Conservation (phyloP, 768 basidiomycete genomes). For the Podaxis mareebaensis region DNA sequence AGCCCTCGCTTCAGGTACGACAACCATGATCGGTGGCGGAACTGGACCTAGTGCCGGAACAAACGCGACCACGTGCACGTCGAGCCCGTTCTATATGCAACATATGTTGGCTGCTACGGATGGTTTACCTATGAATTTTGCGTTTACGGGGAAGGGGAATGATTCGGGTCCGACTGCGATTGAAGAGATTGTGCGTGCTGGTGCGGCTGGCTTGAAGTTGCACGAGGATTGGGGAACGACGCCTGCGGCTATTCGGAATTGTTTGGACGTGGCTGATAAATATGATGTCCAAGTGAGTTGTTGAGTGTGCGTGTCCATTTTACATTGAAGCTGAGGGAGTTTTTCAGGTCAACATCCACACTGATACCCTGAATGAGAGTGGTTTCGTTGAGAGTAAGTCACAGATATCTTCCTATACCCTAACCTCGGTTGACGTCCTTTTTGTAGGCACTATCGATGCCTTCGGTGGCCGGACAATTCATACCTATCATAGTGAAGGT, state of each 20-base stretch:
- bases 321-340: neutral
- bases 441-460: conserved; percentile 79
- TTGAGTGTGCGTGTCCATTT: neutral
- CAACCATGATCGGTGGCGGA: conserved; percentile 95
- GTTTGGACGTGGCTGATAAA: conserved; percentile 80
- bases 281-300: conserved; percentile 86
- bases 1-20: conserved; percentile 80
- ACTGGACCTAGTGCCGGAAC: conserved; percentile 92
- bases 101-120: conserved; percentile 95
- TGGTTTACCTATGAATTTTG: conserved; percentile 87
- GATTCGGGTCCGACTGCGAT: conserved; percentile 76
- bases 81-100: conserved; percentile 85
- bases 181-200: conserved; percentile 80
- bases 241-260: conserved; percentile 75
- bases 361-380: conserved; percentile 96
- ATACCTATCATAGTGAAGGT: conserved; percentile 97
- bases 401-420: neutral
- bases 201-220: conserved; percentile 88
- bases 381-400: conserved; percentile 90
- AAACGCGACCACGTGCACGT: conserved; percentile 93
- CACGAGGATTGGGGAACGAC: conserved; percentile 99
- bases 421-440: neutral
- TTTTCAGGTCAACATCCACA: conserved; percentile 84
- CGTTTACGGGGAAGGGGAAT: conserved; percentile 95
- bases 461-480: conserved; percentile 88